phyloP scores from a whole-genome alignment of 2,329 filamentous ascomycete species.

The Ascochyta koolunga region DNA sequence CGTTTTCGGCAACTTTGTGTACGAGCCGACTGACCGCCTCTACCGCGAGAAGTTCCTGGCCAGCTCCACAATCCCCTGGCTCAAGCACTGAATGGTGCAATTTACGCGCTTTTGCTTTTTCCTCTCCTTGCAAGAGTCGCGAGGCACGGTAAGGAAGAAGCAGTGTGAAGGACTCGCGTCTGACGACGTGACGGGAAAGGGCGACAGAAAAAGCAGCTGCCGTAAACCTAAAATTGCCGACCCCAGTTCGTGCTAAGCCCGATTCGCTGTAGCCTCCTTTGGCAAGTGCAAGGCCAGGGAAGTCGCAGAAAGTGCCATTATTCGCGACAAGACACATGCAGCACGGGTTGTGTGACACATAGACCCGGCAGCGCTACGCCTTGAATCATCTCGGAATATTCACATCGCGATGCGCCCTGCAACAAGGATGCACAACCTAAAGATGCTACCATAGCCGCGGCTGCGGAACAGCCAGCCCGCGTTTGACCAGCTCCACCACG shows the following conservation, averaged over 20 bases:
- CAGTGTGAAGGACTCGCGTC: slow-evolving; percentile 14
- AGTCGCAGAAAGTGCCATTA: slow-evolving; percentile 28
- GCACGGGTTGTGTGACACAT: slow-evolving; percentile 39
- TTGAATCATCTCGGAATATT: slow-evolving; percentile 32
- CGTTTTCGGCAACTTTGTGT: slow-evolving; percentile 36
- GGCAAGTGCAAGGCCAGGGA: slow-evolving; percentile 12
- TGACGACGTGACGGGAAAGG: slow-evolving; percentile 15
- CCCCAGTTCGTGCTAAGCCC: slow-evolving; percentile 31
- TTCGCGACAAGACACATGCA: slow-evolving; percentile 22
- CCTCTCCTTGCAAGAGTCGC: background rate
- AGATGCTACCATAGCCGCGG: slow-evolving; percentile 52
- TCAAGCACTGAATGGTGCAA: slow-evolving; percentile 5
- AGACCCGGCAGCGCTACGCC: slow-evolving; percentile 25
- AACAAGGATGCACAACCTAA: slow-evolving; percentile 47
- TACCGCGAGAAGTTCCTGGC: slow-evolving; percentile 23
- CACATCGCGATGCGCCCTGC: slow-evolving; percentile 28
- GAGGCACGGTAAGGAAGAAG: background rate
- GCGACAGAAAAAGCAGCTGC: slow-evolving; percentile 26
- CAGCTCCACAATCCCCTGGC: background rate
- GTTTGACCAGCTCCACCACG: slow-evolving; percentile 46
- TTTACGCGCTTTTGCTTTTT: slow-evolving; percentile 5
- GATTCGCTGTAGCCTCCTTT: slow-evolving; percentile 10
- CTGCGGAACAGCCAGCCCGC: slow-evolving; percentile 51
- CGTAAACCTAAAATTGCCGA: slow-evolving; percentile 36
- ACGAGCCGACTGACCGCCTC: slow-evolving; percentile 31